Evolutionary conservation across 106 monocot genomes (phyloP), one percentile per base, ranked within the genome.

Genomic region (Cymbidium sinense): DNA sequence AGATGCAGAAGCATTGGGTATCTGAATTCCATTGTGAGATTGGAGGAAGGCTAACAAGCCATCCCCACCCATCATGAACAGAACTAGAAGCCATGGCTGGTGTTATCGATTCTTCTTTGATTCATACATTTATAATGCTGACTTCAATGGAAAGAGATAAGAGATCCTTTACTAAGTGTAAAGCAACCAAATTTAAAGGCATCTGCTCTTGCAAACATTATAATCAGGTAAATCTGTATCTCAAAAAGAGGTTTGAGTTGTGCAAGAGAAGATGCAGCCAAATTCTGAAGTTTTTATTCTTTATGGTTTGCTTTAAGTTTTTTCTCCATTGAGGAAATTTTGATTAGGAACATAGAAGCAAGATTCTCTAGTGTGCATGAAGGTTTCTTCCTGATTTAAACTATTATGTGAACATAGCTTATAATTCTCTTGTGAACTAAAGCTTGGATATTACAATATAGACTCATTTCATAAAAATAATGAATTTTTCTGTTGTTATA

Each of bases 11-110:
- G 43, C 70, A 79, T 17, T 71, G 55, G 39, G 79, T 37, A 33
- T 82, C 44, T 54, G 61, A 37, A 13, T 58, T 72, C 86, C 86
- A 83, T 51, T 76, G 70, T 43, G 31, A 4, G 78, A 76, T 0
- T 34, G 78, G 75, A 23, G 86, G 86, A 64, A 86, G 75, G 50
- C 19, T 76, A 39, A 2, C 52, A 34, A 82, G 70, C 86, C 86
- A 86, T 50, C 23, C 58, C 78, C 78, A 82, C 18, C 35, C 78
- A 76, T 86, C 79, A 76, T 43, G 27, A 70, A 36, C 13, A 43
- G 69, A 70, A 44, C 18, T 67, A 47, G 81, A 85, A 78, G 83
- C 79, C 83, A 79, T 79, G 17, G 54, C 19, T 2, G 2, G 2
- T 20, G 21, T 20, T 54, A 41, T 52, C 17, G 13, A 15, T 15